Base-by-base conservation (phyloP, 2,329 filamentous ascomycete genomes). In the Mycocentrospora acerina region DNA sequence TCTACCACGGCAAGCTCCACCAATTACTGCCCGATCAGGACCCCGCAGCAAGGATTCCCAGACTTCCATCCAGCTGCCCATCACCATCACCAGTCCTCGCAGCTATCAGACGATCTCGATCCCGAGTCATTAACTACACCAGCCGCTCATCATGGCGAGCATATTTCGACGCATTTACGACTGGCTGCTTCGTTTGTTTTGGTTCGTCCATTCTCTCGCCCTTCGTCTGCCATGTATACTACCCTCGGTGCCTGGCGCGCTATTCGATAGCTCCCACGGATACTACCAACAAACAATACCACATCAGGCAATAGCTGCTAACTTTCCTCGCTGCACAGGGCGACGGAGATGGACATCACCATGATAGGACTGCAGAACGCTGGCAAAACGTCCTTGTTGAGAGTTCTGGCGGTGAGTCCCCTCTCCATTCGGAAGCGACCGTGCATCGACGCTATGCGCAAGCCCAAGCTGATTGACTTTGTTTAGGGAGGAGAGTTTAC, bases 291-390 rank as follows among this genome's bases (percentile, higher is more conserved):
- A 9, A 22, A 5, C 19, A 22, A 6, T 22, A 22, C 9, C 19
- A 9, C 19, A 9, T 31, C 32, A 11, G 25, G 34, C 41, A 28
- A 45, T 44, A 37, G 35, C 42, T 43, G 51, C 61, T 61, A 48
- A 59, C 43, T 40, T 29, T 24, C 40, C 34, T 41, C 44, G 36
- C 40, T 47, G 35, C 53, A 18, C 46, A 96, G 91, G 93, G 90
- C 91, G 56, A 95, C 90, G 54, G 93, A 98, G 76, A 96, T 98
- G 90, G 93, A 98, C 73, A 91, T 98, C 67, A 97, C 93, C 57
- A 95, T 98, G 86, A 91, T 98, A 68, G 93, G 93, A 16, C 75
- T 98, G 65, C 93, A 98, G 68, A 97, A 97, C 74, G 93, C 93
- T 43, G 93, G 93, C 63, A 98, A 98, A 75, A 97, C 93, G 26